Conservation (phyloP, 345 rosid genomes). For the Syzygium jambos region DNA sequence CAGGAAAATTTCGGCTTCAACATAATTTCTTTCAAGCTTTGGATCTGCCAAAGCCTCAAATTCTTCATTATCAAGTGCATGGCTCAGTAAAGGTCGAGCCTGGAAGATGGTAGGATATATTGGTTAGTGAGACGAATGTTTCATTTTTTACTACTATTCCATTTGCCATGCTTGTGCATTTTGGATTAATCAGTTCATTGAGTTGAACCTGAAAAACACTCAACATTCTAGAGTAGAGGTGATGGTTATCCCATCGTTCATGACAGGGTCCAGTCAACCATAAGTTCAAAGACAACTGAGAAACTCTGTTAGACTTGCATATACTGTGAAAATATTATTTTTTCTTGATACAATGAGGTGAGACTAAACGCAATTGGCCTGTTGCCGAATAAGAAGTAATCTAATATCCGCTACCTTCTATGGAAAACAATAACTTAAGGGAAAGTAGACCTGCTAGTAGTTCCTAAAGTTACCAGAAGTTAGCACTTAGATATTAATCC, state of each 20-base stretch:
- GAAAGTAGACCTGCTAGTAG: neutral
- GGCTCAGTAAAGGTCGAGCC: constrained; percentile 90
- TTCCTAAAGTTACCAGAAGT: neutral
- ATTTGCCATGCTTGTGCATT: neutral
- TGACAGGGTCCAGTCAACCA: neutral
- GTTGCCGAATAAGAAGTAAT: neutral
- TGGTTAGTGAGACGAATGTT: neutral
- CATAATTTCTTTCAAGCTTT: constrained; percentile 54
- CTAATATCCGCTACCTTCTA: neutral
- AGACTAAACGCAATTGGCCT: neutral
- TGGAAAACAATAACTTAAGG: neutral
- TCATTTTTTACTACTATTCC: neutral
- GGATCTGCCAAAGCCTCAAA: constrained; percentile 65
- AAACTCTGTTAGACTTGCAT: neutral
- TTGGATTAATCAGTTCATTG: neutral
- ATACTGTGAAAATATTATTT: neutral
- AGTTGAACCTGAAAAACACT: neutral
- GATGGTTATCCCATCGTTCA: neutral
- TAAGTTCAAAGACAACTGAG: neutral
- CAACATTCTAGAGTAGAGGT: neutral
- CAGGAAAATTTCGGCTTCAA: constrained; percentile 58
- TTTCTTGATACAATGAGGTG: neutral
- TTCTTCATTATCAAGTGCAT: constrained; percentile 54
- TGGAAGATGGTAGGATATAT: constrained; percentile 11
- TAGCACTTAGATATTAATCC: neutral